Conservation (phyloP, 192 early-diverging fungal species). For the Podila epicladia region DNA sequence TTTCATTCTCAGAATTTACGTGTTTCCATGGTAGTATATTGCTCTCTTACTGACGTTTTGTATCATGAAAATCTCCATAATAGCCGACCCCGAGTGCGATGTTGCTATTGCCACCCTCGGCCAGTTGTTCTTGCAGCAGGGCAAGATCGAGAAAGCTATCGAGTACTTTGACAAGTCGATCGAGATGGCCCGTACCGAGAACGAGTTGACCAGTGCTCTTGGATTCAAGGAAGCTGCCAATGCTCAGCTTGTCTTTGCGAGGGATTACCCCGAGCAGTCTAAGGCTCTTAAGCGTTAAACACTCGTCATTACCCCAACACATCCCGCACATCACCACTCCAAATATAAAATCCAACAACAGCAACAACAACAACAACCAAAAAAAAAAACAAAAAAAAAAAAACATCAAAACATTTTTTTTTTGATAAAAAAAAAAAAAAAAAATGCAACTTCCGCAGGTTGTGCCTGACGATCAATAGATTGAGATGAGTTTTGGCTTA, state of each 20-base stretch:
- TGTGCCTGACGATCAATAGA: no score
- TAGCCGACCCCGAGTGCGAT: slow-evolving; percentile 95
- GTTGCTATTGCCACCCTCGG: slow-evolving; percentile 86
- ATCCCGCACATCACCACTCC: background rate
- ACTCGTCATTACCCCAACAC: no score
- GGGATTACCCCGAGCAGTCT: slow-evolving; percentile 48
- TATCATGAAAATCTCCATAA: background rate
- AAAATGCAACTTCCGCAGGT: background rate
- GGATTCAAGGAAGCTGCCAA: slow-evolving; percentile 51
- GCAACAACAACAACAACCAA: no score
- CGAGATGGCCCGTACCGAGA: slow-evolving; percentile 86
- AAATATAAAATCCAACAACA: no score
- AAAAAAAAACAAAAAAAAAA: no score
- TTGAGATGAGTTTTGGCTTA: background rate
- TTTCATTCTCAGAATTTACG: background rate
- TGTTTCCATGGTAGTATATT: no score
- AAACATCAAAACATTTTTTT: no score
- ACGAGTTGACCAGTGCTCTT: slow-evolving; percentile 85
- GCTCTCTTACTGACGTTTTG: background rate
- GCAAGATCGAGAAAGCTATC: slow-evolving; percentile 87
- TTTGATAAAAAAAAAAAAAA: background rate
- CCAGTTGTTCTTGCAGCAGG: slow-evolving; percentile 87
- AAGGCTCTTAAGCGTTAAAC: slow-evolving; percentile 50
- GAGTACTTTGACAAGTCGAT: slow-evolving; percentile 84
- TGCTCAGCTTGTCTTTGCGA: slow-evolving; percentile 47